These are phyloP conservation scores for Ceratobasidium theobromae DNA, from an alignment of 1,284 basidiomycete genomes.

Conservation along the genomic window DNA sequence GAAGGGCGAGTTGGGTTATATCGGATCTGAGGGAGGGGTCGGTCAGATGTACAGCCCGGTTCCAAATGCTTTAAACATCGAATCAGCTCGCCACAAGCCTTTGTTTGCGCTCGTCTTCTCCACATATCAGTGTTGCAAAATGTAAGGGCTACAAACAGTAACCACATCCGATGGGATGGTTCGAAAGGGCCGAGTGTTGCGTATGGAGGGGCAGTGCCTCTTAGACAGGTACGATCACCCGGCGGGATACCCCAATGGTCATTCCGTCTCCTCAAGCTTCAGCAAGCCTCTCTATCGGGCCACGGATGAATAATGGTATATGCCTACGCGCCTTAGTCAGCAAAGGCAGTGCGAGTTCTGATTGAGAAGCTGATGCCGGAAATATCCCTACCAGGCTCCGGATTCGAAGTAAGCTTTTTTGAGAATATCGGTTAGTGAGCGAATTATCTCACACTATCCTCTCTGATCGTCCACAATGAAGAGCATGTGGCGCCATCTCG, in stretches of 20 bases:
- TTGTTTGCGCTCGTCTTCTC: slow-evolving; percentile 11
- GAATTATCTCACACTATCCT: slow-evolving; percentile 4
- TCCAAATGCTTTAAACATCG: slow-evolving; percentile 10
- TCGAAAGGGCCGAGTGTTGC: background rate
- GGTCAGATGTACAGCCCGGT: slow-evolving; percentile 26
- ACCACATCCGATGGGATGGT: background rate
- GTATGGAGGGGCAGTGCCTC: background rate
- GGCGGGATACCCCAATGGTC: slow-evolving; percentile 9
- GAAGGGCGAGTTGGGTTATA: background rate
- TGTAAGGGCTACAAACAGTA: slow-evolving; percentile 4
- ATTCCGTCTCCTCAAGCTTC: slow-evolving; percentile 1
- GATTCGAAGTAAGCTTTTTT: background rate
- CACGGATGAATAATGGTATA: background rate
- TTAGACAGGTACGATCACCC: slow-evolving; percentile 20
- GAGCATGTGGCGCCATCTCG: slow-evolving; percentile 19
- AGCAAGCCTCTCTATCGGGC: background rate
- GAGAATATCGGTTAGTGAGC: background rate
- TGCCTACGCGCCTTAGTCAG: background rate
- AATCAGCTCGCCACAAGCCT: slow-evolving; percentile 13
- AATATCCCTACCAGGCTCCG: background rate
- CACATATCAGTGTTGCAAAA: slow-evolving; percentile 4
- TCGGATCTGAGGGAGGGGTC: slow-evolving; percentile 13
- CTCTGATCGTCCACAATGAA: background rate
- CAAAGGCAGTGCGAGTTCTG: slow-evolving; percentile 8
- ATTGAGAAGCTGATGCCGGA: slow-evolving; percentile 26